These are phyloP conservation scores for Fallopia convolvulus DNA, from an alignment of 148 eudicot species.

Conservation along the genomic window DNA sequence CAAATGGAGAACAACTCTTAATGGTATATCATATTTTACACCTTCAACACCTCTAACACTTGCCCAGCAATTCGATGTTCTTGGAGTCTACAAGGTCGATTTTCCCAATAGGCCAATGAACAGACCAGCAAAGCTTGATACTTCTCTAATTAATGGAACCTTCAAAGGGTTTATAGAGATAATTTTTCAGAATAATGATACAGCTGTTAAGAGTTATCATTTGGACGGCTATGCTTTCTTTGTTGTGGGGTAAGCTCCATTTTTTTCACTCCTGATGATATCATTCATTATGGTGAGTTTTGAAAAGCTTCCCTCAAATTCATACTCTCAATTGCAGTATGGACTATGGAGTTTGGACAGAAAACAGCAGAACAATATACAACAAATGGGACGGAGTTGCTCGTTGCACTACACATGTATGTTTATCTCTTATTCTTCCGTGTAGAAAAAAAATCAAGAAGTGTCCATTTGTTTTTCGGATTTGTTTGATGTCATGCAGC, in stretches of 20 bases:
- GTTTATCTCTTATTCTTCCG: not conserved
- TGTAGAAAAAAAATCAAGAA: not conserved
- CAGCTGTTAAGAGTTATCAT: slow-evolving; percentile 76
- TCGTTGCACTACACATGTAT: slow-evolving; percentile 85
- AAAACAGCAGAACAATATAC: slow-evolving; percentile 71
- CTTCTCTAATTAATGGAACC: slow-evolving; percentile 80
- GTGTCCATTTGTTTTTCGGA: too few relatives aligned
- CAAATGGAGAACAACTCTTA: slow-evolving; percentile 72
- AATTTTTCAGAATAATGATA: slow-evolving; percentile 75
- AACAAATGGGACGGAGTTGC: slow-evolving; percentile 98
- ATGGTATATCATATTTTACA: slow-evolving; percentile 73
- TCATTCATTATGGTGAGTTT: not conserved
- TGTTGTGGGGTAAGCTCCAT: slow-evolving; percentile 78
- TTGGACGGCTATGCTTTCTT: slow-evolving; percentile 93
- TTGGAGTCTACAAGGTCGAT: slow-evolving; percentile 86
- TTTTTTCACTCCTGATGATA: not conserved
- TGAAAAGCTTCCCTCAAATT: not conserved
- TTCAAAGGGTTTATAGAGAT: slow-evolving; percentile 90
- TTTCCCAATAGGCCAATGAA: slow-evolving; percentile 79
- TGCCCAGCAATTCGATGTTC: slow-evolving; percentile 75
- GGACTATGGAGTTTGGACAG: slow-evolving; percentile 92
- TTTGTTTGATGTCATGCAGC: too few relatives aligned
- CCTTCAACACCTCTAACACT: slow-evolving; percentile 86
- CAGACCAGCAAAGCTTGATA: slow-evolving; percentile 71
- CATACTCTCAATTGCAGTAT: slow-evolving; percentile 36